Percentiles rank a stretch among this genome's conserved stretches.
Conservation (phyloP, 495 filamentous ascomycete genomes). For the Neurospora pannonica region DNA sequence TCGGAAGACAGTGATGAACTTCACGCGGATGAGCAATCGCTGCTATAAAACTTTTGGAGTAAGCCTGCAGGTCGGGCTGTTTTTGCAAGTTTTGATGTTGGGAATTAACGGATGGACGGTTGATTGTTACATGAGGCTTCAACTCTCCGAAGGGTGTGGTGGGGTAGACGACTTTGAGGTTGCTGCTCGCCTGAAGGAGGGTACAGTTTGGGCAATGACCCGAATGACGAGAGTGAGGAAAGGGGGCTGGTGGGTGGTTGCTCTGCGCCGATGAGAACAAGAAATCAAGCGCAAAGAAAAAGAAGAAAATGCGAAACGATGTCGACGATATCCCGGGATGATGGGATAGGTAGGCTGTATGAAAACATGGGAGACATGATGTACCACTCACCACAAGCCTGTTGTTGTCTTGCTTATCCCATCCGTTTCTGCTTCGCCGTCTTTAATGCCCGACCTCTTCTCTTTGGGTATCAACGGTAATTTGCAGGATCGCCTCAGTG, state of each 20-base stretch:
- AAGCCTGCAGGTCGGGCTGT: background rate
- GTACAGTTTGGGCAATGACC: background rate
- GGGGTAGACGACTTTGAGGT: background rate
- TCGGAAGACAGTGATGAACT: background rate
- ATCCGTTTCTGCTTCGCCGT: constrained; percentile 3
- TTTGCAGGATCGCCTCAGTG: background rate
- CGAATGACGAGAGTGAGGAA: background rate
- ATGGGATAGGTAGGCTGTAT: background rate
- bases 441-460: constrained; percentile 24
- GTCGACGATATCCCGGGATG: background rate
- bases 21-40: background rate
- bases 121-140: background rate
- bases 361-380: background rate
- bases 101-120: background rate
- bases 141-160: background rate
- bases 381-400: constrained; percentile 1
- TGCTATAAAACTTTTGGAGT: background rate
- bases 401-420: background rate
- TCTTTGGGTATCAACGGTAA: constrained; percentile 24
- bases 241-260: background rate
- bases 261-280: background rate
- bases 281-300: background rate
- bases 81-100: background rate
- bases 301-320: background rate
- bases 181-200: background rate